Evolutionary conservation across 2,329 filamentous ascomycete species (phyloP), one percentile per base, ranked within the genome.

Genomic region (Alternaria triticina): DNA sequence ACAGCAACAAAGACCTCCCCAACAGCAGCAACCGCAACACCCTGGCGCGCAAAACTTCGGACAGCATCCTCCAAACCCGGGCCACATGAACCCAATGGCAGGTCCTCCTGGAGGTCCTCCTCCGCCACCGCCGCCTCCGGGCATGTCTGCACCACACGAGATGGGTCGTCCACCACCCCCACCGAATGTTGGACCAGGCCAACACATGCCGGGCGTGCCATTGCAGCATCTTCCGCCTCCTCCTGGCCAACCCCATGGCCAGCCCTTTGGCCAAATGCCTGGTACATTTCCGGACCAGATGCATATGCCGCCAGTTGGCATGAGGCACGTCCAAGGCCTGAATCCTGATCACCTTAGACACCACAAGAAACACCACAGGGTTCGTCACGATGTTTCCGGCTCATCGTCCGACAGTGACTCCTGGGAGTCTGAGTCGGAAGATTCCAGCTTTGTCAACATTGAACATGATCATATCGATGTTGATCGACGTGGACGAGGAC

Each of bases 391-490:
- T 9, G 54, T 62, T 7, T 47, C 30, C 2, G 62, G 57, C 3
- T 70, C 69, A 2, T 70, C 67, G 5, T 73, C 66, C 2, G 67
- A 71, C 11, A 66, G 62, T 33, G 65, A 69, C 9, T 61, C 65
- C 5, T 59, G 40, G 63, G 62, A 68, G 11, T 67, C 69, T 22
- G 68, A 72, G 15, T 65, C 66, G 7, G 68, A 54, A 11, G 67
- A 65, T 43, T 69, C 67, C 1, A 57, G 59, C 12, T 63, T 62
- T 22, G 62, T 56, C 30, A 63, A 69, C n/a, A 65, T 75, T 17
- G 73, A 75, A 15, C 60, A 67, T 10, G 61, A 62, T 9, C 76
- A 74, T 51, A 57, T 54, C 7, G 51, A 67, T 40, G 55, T 71
- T 11, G 62, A 50, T 13, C 59, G 64, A 15, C 64, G 57, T 9